A percentile compares a stretch with the other conserved stretches of the same genome.
These are phyloP conservation scores for Aphanomyces invadans DNA, from an alignment of 352 stramenopile species.

Conservation along the genomic window DNA sequence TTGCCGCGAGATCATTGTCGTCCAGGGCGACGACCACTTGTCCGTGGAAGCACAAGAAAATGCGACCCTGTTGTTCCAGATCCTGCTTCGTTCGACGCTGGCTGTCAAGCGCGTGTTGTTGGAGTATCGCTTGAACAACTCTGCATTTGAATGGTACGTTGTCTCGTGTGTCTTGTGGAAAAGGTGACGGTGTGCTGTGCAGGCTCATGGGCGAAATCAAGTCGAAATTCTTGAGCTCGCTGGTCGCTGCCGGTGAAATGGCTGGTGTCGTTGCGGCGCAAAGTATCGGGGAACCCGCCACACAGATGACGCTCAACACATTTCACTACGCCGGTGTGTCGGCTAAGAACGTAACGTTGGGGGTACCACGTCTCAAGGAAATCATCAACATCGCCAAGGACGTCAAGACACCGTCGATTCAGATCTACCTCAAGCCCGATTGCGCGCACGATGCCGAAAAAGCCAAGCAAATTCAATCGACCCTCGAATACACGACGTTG, in stretches of 20 bases:
- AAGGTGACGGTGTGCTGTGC: constrained; percentile 87
- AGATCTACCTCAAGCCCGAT: constrained; percentile 91
- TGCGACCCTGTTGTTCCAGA: constrained; percentile 97
- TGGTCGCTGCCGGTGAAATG: constrained; percentile 97
- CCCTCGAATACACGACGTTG: constrained; percentile 97
- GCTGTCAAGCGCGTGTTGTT: constrained; percentile 94
- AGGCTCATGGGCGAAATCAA: constrained; percentile 92
- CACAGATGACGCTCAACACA: constrained; percentile 99
- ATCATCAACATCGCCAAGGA: constrained; percentile 99
- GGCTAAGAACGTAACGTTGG: constrained; percentile 99
- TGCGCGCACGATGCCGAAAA: constrained; percentile 79
- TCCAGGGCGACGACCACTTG: constrained; percentile 90
- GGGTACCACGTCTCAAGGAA: constrained; percentile 98
- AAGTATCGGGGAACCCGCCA: constrained; percentile 98
- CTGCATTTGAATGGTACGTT: constrained; percentile 65
- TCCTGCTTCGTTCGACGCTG: constrained; percentile 93
- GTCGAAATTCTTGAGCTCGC: constrained; percentile 92
- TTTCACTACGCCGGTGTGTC: constrained; percentile 99
- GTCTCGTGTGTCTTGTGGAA: constrained; percentile 27
- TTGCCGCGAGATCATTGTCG: constrained; percentile 93
- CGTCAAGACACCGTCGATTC: constrained; percentile 95
- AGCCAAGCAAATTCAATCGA: constrained; percentile 87
- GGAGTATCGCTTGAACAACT: constrained; percentile 93
- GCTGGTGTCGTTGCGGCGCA: constrained; percentile 97
- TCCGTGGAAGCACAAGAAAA: constrained; percentile 97